Conservation (phyloP, 352 stramenopile genomes). For the Phytophthora crassamura region DNA sequence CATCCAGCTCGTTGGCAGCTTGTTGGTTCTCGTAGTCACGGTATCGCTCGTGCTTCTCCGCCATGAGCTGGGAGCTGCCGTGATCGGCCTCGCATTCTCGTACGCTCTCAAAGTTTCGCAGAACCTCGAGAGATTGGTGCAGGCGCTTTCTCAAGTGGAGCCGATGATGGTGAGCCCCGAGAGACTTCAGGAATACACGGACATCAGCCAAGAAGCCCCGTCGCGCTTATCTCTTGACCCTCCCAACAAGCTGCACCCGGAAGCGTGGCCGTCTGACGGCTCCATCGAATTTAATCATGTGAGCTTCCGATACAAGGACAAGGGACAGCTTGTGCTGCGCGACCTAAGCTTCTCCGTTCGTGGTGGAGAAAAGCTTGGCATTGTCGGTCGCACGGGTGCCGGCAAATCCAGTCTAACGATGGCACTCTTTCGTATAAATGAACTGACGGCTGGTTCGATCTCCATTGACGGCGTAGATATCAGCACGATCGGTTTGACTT, state of each 20-base stretch:
- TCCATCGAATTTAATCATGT: conserved; percentile 86
- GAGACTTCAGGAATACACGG: conserved; percentile 89
- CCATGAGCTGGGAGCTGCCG: conserved; percentile 54
- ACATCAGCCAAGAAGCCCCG: conserved; percentile 50
- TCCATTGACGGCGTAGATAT: conserved; percentile 89
- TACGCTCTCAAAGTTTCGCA: conserved; percentile 90
- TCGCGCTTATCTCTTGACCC: conserved; percentile 53
- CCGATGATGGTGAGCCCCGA: conserved; percentile 92
- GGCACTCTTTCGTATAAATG: conserved; percentile 90
- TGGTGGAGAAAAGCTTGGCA: conserved; percentile 78
- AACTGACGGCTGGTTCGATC: conserved; percentile 85
- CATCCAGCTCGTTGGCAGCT: conserved; percentile 81
- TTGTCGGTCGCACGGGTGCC: conserved; percentile 89
- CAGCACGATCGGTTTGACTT: conserved; percentile 71
- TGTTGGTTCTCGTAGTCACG: conserved; percentile 85
- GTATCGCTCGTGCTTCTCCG: conserved; percentile 57
- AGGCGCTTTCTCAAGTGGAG: conserved; percentile 54
- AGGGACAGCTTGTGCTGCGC: conserved; percentile 56
- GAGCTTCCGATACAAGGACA: conserved; percentile 89
- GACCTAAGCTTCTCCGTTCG: conserved; percentile 34
- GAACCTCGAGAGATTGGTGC: conserved; percentile 84
- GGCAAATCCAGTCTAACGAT: conserved; percentile 90
- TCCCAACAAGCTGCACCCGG: conserved; percentile 34
- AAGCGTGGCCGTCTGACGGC: conserved; percentile 80
- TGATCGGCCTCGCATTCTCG: conserved; percentile 87